These are phyloP conservation scores for Mortierella sp. DNA, from an alignment of 371 early-diverging fungal genomes.

Conservation along the genomic window DNA sequence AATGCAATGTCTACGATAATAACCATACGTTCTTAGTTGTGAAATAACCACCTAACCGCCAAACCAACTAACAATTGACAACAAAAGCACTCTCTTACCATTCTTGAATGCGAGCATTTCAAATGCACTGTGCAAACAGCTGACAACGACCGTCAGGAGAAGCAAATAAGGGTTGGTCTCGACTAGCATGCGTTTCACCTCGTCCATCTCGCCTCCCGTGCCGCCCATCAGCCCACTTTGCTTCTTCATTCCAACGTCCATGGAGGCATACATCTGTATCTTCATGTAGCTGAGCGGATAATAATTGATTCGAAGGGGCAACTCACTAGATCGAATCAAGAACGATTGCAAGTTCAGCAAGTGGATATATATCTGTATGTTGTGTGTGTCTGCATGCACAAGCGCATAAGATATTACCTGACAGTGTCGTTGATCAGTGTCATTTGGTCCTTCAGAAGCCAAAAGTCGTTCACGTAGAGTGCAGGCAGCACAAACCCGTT, in stretches of 20 bases:
- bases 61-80: neutral
- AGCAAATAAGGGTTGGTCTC: slow-evolving; percentile 92
- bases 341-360: too few relatives aligned
- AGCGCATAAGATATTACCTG: slow-evolving; percentile 55
- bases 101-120: slow-evolving; percentile 97
- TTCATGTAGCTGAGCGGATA: slow-evolving; percentile 82
- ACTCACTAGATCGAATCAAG: slow-evolving; percentile 40
- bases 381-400: too few relatives aligned
- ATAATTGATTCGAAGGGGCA: slow-evolving; percentile 77
- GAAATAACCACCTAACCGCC: neutral
- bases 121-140: slow-evolving; percentile 87
- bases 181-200: slow-evolving; percentile 81
- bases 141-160: slow-evolving; percentile 81
- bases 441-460: slow-evolving; percentile 82
- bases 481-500: slow-evolving; percentile 75
- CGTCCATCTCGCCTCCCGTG: slow-evolving; percentile 65
- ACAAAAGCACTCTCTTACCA: slow-evolving; percentile 59
- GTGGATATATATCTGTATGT: too few relatives aligned
- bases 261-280: slow-evolving; percentile 74
- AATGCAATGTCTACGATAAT: slow-evolving; percentile 81
- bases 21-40: neutral
- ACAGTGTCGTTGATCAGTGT: slow-evolving; percentile 81
- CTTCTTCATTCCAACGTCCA: slow-evolving; percentile 74
- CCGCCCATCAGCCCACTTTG: slow-evolving; percentile 77
- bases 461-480: slow-evolving; percentile 88